Evolutionary conservation across 2,329 filamentous ascomycete genomes (phyloP), one percentile per base, ranked within the genome.

Genomic region (Trichoderma asperellum): DNA sequence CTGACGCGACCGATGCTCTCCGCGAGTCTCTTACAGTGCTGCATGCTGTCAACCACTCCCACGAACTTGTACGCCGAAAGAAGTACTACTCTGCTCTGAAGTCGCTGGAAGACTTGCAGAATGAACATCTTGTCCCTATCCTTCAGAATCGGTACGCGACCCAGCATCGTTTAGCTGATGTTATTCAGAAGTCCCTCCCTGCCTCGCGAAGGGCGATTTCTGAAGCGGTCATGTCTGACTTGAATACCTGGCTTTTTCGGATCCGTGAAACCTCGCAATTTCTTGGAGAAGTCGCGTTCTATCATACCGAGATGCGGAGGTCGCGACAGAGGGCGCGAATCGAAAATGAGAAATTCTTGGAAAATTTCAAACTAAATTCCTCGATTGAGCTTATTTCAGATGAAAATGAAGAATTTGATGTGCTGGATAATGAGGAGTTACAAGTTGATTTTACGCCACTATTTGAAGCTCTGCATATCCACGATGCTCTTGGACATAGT

Each of bases 181-280:
- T 97, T 83, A 98, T 99, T 73, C 95, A 97, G 79, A 94, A 93
- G 74, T 98, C 95, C 0, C 95, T 98, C 37, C 96, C 96, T 1
- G 90, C 92, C 4, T 97, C 94, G 1, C 94, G 97, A 76, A 94
- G 93, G 76, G 89, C 93, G 62, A 97, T 99, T 68, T 95, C 95
- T 4, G 95, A 98, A 80, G 94, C 94, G 16, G 96, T 99, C 73
- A 98, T 98, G 93, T 92, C 89, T 2, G 96, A 99, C 80, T 82
- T 99, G 68, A 98, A 98, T 77, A 97, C 94, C 0, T 99, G 96
- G 96, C 85, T 99, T 11, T 99, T 92, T 76, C 90, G 93, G 27
- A 97, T 99, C 72, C 90, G 96, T 75, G 96, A 99, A 79, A 97
- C 94, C 21, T 97, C 96, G 1, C 95, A 97, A 74, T 97, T 97